Base-by-base conservation (phyloP, 345 rosid species). In the Melastoma malabathricum region DNA sequence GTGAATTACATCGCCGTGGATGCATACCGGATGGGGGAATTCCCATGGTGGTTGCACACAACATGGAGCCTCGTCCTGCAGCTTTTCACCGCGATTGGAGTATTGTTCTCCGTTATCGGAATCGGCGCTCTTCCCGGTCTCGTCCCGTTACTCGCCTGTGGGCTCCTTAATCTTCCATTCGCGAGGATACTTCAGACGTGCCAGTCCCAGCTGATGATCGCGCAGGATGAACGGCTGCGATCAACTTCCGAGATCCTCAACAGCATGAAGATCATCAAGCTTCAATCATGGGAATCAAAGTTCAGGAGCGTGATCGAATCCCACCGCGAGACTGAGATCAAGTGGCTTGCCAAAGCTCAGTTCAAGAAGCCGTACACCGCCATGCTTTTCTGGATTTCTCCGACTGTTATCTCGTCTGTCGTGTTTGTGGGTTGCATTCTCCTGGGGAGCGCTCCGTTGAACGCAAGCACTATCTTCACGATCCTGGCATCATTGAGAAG, bases 261-360 rank as follows among this genome's bases (percentile, higher is more conserved):
- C 58, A 79, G 67, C 63, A 81, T 87, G 85, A 87, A 83, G 65
- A 72, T 81, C 66, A 79, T 83, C 45, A 83, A 87, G 77, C 43
- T 87, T 50, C 85, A 83, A 46, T 73, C 96, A 0, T 87, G 96
- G 96, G 94, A 79, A 72, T 84, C 72, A 20, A 76, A 77, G 59
- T 83, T 87, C 74, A 70, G 77, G 68, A 68, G 57, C 60, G 60
- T 68, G 71, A 77, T 83, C 18, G 80, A 77, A 31, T 68, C 74
- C 2, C 47, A 27, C 39, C 80, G 96, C 44, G 83, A 52, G 8
- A 68, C 46, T 0, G 96, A 86, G 54, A 80, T 81, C 63, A 77
- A 69, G 65, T 83, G 86, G 83, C 59, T 83, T 59, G 57, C 81
- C 12, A 65, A 74, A 57, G 60, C 68, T 29, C 89, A 81, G 64